Evolutionary conservation across 306 rosid species (phyloP), one percentile per base, ranked within the genome.

Genomic region (Mucuna pruriens): DNA sequence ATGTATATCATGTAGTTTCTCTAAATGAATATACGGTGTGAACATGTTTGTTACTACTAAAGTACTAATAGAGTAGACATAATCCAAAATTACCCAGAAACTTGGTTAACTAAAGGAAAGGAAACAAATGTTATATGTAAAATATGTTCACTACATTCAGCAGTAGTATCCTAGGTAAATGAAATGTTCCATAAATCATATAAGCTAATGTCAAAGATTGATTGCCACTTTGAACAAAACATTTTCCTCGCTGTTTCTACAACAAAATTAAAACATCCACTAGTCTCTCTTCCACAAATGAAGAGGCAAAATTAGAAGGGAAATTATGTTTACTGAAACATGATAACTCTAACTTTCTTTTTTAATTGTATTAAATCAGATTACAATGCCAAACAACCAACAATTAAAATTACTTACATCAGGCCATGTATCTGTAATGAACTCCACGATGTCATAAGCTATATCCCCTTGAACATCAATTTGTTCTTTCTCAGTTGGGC

Each of bases 381-480:
- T 34, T 45, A 70, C 25, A 54, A 42, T 8, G 42, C 52, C 36
- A 71, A 69, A 84, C 23, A 62, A 51, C 29, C 26, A 71, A 23
- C 13, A 38, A 60, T 44, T 9, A 31, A 38, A 79, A 84, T 16
- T 76, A 82, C 98, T 90, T 83, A 96, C 99, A 70, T 92, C 97
- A 71, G 92, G 88, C 99, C 99, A 96, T 61, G 97, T 90, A 2
- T 91, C 98, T 23, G 97, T 94, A 81, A 96, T 87, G 86, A 96
- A 93, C 72, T 94, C 99, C 87, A 96, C 99, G 33, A 96, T 80
- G 81, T 96, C 99, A 78, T 87, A 94, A 49, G 94, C 66, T 84
- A 96, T 96, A 84, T 96, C 99, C 80, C 98, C 99, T 90, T 96
- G 99, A 85, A 96, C 99, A 74, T 96, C 98, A 80, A 96, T 88